These are phyloP conservation scores for Elsinoe batatas DNA, from an alignment of 2,329 filamentous ascomycete genomes.

Conservation along the genomic window DNA sequence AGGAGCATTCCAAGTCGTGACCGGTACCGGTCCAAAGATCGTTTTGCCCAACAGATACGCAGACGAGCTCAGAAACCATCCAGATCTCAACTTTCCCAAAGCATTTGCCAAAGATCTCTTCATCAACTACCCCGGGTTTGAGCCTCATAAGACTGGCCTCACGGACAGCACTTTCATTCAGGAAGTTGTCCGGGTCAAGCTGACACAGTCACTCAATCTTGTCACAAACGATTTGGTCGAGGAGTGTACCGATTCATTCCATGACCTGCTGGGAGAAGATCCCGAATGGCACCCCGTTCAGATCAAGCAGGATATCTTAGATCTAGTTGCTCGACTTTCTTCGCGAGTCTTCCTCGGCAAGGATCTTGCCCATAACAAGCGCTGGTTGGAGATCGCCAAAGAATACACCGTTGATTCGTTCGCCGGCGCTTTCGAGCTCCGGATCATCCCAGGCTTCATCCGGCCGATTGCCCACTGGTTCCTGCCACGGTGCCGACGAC, in stretches of 20 bases:
- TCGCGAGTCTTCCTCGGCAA: slow-evolving; percentile 34
- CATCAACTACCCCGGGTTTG: slow-evolving; percentile 18
- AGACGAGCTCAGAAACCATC: slow-evolving; percentile 17
- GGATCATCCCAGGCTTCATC: slow-evolving; percentile 27
- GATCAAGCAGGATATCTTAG: slow-evolving; percentile 22
- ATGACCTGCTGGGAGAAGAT: slow-evolving; percentile 18
- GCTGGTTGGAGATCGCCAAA: slow-evolving; percentile 30
- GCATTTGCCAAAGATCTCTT: slow-evolving; percentile 17
- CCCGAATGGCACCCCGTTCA: slow-evolving; percentile 17
- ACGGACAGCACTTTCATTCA: slow-evolving; percentile 17
- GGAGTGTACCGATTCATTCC: slow-evolving; percentile 18
- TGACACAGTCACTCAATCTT: slow-evolving; percentile 21
- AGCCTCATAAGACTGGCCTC: slow-evolving; percentile 15
- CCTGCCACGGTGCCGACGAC: slow-evolving; percentile 27
- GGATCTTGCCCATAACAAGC: slow-evolving; percentile 28
- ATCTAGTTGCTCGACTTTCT: slow-evolving; percentile 31
- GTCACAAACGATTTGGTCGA: slow-evolving; percentile 21
- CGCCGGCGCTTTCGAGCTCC: slow-evolving; percentile 25
- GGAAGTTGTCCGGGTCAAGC: slow-evolving; percentile 18
- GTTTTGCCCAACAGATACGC: slow-evolving; percentile 19
- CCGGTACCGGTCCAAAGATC: slow-evolving; percentile 17
- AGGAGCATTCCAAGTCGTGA: slow-evolving; percentile 17
- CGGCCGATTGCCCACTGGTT: slow-evolving; percentile 28
- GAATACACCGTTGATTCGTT: slow-evolving; percentile 30
- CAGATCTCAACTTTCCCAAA: slow-evolving; percentile 18